Conservation (phyloP, 2,329 filamentous ascomycete species). For the Xylariaceae sp. region DNA sequence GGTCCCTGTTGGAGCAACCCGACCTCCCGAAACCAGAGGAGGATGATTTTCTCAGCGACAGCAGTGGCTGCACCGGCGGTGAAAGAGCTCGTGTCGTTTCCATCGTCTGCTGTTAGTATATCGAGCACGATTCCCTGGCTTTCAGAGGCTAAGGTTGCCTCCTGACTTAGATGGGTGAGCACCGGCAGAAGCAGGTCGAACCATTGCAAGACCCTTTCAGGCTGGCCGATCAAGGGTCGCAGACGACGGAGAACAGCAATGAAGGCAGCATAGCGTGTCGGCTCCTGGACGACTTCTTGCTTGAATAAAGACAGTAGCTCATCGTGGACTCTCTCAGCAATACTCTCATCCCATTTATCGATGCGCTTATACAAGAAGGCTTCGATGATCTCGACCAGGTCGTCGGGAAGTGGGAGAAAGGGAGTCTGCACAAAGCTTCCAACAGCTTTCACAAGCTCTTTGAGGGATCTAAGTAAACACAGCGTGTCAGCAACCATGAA, state of each 20-base stretch:
- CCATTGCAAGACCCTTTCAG: conserved; percentile 63
- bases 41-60: conserved; percentile 46
- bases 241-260: conserved; percentile 61
- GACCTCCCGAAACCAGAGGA: conserved; percentile 51
- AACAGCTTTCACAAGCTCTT: conserved; percentile 57
- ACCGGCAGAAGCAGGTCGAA: conserved; percentile 61
- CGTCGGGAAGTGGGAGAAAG: conserved; percentile 59
- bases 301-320: conserved; percentile 65
- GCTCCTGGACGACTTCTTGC: conserved; percentile 53
- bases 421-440: conserved; percentile 45
- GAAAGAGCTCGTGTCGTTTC: conserved; percentile 43
- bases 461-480: conserved; percentile 44
- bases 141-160: conserved; percentile 60
- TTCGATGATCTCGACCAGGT: conserved; percentile 57
- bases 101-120: conserved; percentile 58
- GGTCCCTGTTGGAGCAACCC: conserved; percentile 34
- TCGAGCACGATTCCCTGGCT: conserved; percentile 59
- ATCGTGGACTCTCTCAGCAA: conserved; percentile 67
- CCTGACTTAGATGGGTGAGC: conserved; percentile 50
- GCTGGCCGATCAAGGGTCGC: conserved; percentile 57
- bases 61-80: conserved; percentile 38
- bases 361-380: conserved; percentile 62
- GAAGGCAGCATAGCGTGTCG: conserved; percentile 60
- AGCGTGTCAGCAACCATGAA: conserved; percentile 18
- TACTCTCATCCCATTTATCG: conserved; percentile 59